Base-by-base conservation (phyloP, 805 yeast genomes). In the Wickerhamiella parazyma region DNA sequence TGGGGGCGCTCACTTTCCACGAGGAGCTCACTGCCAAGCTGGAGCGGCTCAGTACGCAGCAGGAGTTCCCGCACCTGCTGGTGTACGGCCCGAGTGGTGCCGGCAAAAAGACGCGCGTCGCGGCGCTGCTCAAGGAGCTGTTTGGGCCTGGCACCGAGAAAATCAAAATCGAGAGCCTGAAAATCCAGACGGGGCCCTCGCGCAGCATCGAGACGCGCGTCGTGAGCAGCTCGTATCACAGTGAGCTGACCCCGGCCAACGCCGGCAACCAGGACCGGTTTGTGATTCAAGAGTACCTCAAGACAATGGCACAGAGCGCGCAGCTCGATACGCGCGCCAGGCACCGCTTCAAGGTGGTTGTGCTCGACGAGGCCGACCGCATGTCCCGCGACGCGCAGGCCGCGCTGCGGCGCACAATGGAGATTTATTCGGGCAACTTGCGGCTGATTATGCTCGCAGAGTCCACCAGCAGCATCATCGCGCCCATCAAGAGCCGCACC, bases 61-160 rank as follows among this genome's bases (percentile, higher is more conserved):
- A 86, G 0, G 96, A 91, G 59, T 78, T 91, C 55, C 99, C 99
- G 1, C 98, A 91, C 65, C 62, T 91, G 38, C 65, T 91, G 21
- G 73, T 91, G 2, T 89, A 89, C 58, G 99, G 99, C 0, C 97
- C 98, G 1, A 76, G 86, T 29, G 99, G 99, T 4, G 84, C 94
- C 12, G 99, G 99, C 46, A 91, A 91, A 59, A 93, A 91, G 66
- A 91, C 98, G 8, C 73, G 98, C 50, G 81, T 86, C 6, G 71
- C 85, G 61, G 76, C 93, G 6, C 70, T 93, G 1, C 63, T 91
- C 42, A 70, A 75, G 45, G 84, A 84, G 51, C 69, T 91, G 28
- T 91, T 79, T 55, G 97, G 97, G 0, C 61, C 80, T 2, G 80
- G 80, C 43, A 84, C 83, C 16, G 87, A 81, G 50, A 82, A 77